Conservation (phyloP, 257 asterid species). For the Verbascum thapsus region DNA sequence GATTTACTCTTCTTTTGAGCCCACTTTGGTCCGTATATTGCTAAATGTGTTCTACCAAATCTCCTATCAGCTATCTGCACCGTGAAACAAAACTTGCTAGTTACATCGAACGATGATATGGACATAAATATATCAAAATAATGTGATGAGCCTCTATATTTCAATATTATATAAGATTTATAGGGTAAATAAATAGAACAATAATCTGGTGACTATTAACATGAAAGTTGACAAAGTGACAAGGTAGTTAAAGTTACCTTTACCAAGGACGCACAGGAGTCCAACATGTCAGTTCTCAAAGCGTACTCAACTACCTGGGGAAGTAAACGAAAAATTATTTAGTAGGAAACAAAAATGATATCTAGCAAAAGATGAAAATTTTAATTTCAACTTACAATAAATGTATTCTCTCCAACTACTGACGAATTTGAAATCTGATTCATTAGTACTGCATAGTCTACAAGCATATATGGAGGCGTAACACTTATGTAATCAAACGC, state of each 20-base stretch:
- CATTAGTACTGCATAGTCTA: slow-evolving; percentile 80
- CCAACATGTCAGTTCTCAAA: slow-evolving; percentile 76
- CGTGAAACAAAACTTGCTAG: not conserved
- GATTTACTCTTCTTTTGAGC: slow-evolving; percentile 68
- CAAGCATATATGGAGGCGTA: slow-evolving; percentile 93
- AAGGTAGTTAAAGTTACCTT: slow-evolving; percentile 51
- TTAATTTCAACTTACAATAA: slow-evolving; percentile 56
- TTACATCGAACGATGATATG: not conserved
- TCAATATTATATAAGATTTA: not conserved
- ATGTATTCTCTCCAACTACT: slow-evolving; percentile 78
- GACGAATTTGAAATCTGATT: slow-evolving; percentile 73
- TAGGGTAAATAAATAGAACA: not conserved
- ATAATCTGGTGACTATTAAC: not conserved
- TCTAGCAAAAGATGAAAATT: not conserved
- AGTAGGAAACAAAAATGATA: slow-evolving; percentile 8
- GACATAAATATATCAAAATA: not conserved
- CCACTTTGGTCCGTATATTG: slow-evolving; percentile 95
- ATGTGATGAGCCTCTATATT: not conserved
- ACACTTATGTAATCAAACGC: slow-evolving; percentile 84
- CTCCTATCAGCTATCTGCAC: slow-evolving; percentile 91
- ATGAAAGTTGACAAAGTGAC: not conserved
- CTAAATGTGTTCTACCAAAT: slow-evolving; percentile 95
- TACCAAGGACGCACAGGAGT: slow-evolving; percentile 71
- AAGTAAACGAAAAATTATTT: slow-evolving; percentile 18
- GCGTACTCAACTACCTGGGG: slow-evolving; percentile 91